Evolutionary conservation across 2,329 filamentous ascomycete genomes (phyloP), one percentile per base, ranked within the genome.

Genomic region (Colletotrichum liriopes): DNA sequence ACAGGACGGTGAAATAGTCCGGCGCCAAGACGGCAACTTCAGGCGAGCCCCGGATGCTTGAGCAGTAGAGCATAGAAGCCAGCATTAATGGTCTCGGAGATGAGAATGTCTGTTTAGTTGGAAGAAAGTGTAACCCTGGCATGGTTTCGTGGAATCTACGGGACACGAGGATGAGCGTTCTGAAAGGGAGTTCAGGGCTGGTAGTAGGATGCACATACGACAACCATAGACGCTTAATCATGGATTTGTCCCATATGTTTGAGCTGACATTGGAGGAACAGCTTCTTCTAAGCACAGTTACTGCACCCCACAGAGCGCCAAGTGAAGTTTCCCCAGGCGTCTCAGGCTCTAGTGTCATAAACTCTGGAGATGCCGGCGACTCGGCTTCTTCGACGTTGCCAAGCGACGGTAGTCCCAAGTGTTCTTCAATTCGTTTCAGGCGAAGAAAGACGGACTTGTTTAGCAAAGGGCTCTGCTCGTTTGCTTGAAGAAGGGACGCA

Each of bases 1-100:
- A 83, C 14, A 84, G 72, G 1, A 83, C 79, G 8, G 74, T 70
- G 69, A 84, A 84, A 71, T 84, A 85, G n/a, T 80, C 78, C 0
- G 81, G 78, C 0, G 82, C 80, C 8, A 84, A 62, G 0, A 76
- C 76, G 7, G 82, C 82, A 11, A 81, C 74, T 6, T 83, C 81
- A 0, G 79, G 73, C 1, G 78, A 55, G 0, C 81, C 81, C 52
- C 76, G 78, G 23, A 76, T 81, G 73, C 77, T 83, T 43, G 76
- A 85, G 77, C 78, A 84, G 75, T 85, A 85, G 0, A 86, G 78
- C 65, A 86, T 85, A 0, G 84, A 81, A 3, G 84, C 84, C 7
- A 86, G 76, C 12, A 86, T 78, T 1, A 86, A 77, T 1, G 84
- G 84, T 18, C 79, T 81, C 0, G 84, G 84, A 0, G 80, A 79